A percentile compares a stretch with the other conserved stretches of the same genome.
phyloP scores from a whole-genome alignment of 495 filamentous ascomycete species.

The Lasiosphaeriaceae sp. region DNA sequence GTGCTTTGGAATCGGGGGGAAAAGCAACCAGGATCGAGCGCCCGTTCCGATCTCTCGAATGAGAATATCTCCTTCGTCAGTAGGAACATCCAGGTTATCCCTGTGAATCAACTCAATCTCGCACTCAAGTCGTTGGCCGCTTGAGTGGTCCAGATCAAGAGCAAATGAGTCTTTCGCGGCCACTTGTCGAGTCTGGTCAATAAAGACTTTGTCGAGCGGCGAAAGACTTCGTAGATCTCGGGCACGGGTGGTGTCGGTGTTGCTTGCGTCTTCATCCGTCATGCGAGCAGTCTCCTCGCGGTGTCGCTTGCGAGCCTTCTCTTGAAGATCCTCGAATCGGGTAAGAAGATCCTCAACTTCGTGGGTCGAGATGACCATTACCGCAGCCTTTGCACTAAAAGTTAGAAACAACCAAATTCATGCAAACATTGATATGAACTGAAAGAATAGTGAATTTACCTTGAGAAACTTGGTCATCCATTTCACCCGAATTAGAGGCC shows the following conservation, averaged over 20 bases:
- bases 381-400: slow-evolving; percentile 37
- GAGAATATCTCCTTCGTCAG: slow-evolving; percentile 72
- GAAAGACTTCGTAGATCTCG: slow-evolving; percentile 74
- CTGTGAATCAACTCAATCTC: slow-evolving; percentile 83
- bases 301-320: slow-evolving; percentile 69
- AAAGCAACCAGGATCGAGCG: slow-evolving; percentile 76
- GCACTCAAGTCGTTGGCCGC: slow-evolving; percentile 81
- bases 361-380: slow-evolving; percentile 27
- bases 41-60: slow-evolving; percentile 80
- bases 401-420: neutral
- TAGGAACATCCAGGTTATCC: slow-evolving; percentile 58
- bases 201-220: slow-evolving; percentile 60
- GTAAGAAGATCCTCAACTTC: slow-evolving; percentile 27
- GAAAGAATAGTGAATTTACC: slow-evolving; percentile 35
- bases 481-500: slow-evolving; percentile 84
- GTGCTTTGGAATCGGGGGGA: slow-evolving; percentile 69
- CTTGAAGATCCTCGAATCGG: slow-evolving; percentile 66
- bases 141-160: slow-evolving; percentile 81
- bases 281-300: slow-evolving; percentile 83
- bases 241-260: slow-evolving; percentile 72
- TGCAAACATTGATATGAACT: neutral
- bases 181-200: slow-evolving; percentile 73
- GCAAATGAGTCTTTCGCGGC: slow-evolving; percentile 85
- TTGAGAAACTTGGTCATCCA: slow-evolving; percentile 82
- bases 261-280: slow-evolving; percentile 84